phyloP scores from a whole-genome alignment of 768 basidiomycete species.

The Xanthoconium stramineum region DNA sequence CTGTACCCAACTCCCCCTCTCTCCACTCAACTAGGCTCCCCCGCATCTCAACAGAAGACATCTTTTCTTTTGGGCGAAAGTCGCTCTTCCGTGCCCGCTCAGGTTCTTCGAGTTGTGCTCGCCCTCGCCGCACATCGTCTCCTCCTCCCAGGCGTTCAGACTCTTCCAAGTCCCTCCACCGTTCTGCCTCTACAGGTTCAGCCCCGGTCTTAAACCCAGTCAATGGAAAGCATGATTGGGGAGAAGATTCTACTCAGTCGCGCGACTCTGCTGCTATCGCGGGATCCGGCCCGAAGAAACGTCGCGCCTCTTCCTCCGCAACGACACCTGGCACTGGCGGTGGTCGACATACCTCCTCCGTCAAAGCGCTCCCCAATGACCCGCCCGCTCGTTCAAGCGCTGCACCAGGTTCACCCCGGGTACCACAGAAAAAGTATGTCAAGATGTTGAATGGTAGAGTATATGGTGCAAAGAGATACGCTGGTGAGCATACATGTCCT shows the following conservation, averaged over 20 bases:
- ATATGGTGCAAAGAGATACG: conserved; percentile 53
- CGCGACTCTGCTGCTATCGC: not conserved
- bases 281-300: conserved; percentile 11
- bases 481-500: conserved; percentile 14
- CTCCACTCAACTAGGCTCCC: conserved; percentile 6
- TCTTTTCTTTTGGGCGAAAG: conserved; percentile 28
- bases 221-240: conserved; percentile 2
- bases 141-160: conserved; percentile 13
- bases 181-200: conserved; percentile 23
- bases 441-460: conserved; percentile 85
- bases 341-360: conserved; percentile 24
- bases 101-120: conserved; percentile 8
- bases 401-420: conserved; percentile 2
- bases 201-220: not conserved
- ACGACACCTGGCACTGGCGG: conserved; percentile 25
- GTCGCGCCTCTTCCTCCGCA: conserved; percentile 24
- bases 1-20: conserved; percentile 16
- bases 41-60: conserved; percentile 29
- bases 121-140: conserved; percentile 5
- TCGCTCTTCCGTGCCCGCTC: conserved; percentile 30
- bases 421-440: conserved; percentile 33
- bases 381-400: conserved; percentile 4
- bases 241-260: not conserved
- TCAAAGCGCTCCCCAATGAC: conserved; percentile 2
- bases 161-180: conserved; percentile 11